Evolutionary conservation across 257 asterid genomes (phyloP).

Genomic region (Asclepias syriaca): DNA sequence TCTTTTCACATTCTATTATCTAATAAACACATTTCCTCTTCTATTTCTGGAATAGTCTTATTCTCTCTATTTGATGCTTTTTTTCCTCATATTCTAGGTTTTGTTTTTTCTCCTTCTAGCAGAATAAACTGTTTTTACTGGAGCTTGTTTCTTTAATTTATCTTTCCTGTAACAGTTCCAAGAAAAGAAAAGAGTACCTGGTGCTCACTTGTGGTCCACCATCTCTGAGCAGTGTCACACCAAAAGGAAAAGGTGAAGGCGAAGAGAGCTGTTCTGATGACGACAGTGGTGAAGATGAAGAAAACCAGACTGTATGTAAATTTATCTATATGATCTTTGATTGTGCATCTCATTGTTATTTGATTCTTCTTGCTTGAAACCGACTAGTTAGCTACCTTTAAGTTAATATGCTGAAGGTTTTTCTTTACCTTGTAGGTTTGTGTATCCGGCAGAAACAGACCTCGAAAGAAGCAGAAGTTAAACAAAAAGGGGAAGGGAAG

Average conservation of each 20-base stretch:
- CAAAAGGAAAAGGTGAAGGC: conserved; percentile 62
- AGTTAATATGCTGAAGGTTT: conserved; percentile 4
- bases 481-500: conserved; percentile 77
- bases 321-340: neutral
- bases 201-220: conserved; percentile 88
- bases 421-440: conserved; percentile 39
- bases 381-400: neutral
- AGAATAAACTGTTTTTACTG: neutral
- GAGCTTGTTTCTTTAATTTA: neutral
- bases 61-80: neutral
- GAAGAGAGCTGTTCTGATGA: conserved; percentile 72
- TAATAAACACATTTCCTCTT: neutral
- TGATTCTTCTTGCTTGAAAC: neutral
- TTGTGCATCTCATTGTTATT: neutral
- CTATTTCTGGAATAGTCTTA: neutral
- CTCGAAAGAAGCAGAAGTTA: conserved; percentile 69
- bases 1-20: neutral
- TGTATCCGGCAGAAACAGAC: conserved; percentile 72
- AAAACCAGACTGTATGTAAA: conserved; percentile 55
- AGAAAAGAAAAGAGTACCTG: conserved; percentile 82
- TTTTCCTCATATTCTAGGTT: neutral
- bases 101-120: neutral
- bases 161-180: conserved; percentile 48
- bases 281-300: conserved; percentile 69
- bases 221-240: conserved; percentile 56